These are phyloP conservation scores for Suhomyces canberraensis DNA, from an alignment of 805 yeast genomes.

Conservation along the genomic window DNA sequence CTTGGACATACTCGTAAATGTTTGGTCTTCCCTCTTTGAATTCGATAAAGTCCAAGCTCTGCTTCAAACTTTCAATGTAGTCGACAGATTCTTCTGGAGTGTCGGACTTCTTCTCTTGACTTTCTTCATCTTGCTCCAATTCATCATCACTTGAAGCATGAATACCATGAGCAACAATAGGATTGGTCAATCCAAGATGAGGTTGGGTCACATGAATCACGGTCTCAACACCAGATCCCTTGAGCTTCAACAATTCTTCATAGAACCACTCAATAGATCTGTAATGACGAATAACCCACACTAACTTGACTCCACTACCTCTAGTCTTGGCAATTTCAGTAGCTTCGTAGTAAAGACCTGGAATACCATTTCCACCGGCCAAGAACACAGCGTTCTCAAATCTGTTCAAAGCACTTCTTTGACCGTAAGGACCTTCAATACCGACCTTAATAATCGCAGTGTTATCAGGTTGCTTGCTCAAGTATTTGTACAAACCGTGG, in stretches of 20 bases:
- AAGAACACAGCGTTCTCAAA: slow-evolving; percentile 28
- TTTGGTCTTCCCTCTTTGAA: slow-evolving; percentile 46
- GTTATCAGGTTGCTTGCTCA: slow-evolving; percentile 30
- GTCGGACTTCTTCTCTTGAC: slow-evolving; percentile 10
- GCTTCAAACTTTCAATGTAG: slow-evolving; percentile 13
- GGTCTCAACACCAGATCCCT: slow-evolving; percentile 31
- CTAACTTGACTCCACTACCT: slow-evolving; percentile 22
- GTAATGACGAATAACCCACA: slow-evolving; percentile 41
- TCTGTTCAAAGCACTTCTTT: slow-evolving; percentile 25
- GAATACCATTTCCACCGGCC: slow-evolving; percentile 42
- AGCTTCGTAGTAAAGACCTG: slow-evolving; percentile 36
- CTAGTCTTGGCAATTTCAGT: slow-evolving; percentile 18
- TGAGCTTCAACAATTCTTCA: slow-evolving; percentile 32
- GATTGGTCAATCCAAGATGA: slow-evolving; percentile 12
- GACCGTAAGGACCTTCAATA: slow-evolving; percentile 44
- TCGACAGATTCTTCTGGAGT: slow-evolving; percentile 8
- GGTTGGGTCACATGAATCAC: slow-evolving; percentile 43
- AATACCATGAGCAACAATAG: slow-evolving; percentile 9
- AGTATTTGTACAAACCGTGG: slow-evolving; percentile 33
- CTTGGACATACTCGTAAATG: slow-evolving; percentile 27
- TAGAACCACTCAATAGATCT: slow-evolving; percentile 39
- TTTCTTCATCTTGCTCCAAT: slow-evolving; percentile 12
- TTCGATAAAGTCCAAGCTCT: slow-evolving; percentile 34
- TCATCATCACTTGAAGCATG: slow-evolving; percentile 9
- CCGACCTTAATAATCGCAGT: slow-evolving; percentile 27